phyloP scores from a whole-genome alignment of 163 green algal genomes.

The Trebouxiophyceae sp. region DNA sequence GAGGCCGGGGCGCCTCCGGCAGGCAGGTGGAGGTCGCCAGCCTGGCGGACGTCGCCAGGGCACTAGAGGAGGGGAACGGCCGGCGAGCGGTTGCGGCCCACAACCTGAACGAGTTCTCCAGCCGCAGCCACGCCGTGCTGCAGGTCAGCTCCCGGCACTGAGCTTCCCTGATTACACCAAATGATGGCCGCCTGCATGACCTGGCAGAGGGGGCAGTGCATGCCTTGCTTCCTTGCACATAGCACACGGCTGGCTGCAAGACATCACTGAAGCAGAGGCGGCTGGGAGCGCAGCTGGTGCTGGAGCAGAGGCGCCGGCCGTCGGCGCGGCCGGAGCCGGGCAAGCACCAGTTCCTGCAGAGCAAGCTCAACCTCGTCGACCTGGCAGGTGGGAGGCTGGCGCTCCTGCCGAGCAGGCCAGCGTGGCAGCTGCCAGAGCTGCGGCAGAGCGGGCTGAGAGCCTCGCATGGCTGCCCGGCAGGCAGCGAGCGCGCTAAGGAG shows the following conservation, averaged over 20 bases:
- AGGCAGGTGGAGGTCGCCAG: conserved; percentile 24
- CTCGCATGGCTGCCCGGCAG: conserved; percentile 22
- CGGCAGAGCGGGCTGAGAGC: too few relatives aligned
- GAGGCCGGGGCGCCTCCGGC: too few relatives aligned
- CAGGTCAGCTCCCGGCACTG: neutral
- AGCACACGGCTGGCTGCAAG: neutral
- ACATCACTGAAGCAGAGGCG: neutral
- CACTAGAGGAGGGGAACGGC: conserved; percentile 36
- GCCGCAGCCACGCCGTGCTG: conserved; percentile 24
- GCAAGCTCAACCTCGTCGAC: conserved; percentile 89
- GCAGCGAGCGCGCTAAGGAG: conserved; percentile 87
- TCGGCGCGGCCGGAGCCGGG: neutral
- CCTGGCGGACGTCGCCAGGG: conserved; percentile 14
- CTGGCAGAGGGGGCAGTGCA: too few relatives aligned
- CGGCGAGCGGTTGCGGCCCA: conserved; percentile 30
- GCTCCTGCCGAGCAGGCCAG: too few relatives aligned
- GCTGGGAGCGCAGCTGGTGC: conserved; percentile 57
- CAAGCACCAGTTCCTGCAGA: conserved; percentile 58
- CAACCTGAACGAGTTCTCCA: conserved; percentile 37
- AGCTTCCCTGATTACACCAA: too few relatives aligned
- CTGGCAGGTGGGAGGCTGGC: too few relatives aligned
- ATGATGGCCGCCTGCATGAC: too few relatives aligned
- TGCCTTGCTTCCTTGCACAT: too few relatives aligned
- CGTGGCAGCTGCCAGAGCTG: too few relatives aligned
- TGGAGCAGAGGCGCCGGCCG: conserved; percentile 74